A percentile compares a stretch with the other conserved stretches of the same genome.
Evolutionary conservation across 305 asterid genomes (phyloP).

Genomic region (Fraxinus albicans): DNA sequence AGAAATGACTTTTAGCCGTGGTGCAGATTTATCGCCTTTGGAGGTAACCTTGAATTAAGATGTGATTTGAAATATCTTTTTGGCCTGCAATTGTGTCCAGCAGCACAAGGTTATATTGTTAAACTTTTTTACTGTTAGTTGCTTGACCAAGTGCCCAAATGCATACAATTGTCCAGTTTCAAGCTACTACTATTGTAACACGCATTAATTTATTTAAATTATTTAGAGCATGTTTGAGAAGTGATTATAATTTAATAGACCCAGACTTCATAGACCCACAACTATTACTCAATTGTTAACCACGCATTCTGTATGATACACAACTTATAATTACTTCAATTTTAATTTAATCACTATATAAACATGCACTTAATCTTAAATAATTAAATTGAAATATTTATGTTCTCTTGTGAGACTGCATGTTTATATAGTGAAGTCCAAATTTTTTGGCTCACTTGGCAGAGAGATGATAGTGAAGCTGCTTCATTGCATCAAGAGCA

Average conservation of each 20-base stretch:
- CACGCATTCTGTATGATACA: background rate
- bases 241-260: background rate
- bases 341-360: background rate
- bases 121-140: background rate
- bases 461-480: conserved; percentile 72
- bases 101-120: background rate
- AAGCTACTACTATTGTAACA: background rate
- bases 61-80: background rate
- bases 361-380: background rate
- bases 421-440: background rate
- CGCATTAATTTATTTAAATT: background rate
- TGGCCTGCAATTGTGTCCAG: background rate
- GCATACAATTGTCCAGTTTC: background rate
- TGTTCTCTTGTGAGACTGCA: background rate
- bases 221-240: background rate
- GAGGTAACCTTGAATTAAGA: conserved; percentile 52
- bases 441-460: conserved; percentile 19
- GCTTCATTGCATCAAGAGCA: conserved; percentile 86
- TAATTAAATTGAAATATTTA: background rate
- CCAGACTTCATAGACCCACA: background rate
- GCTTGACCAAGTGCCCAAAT: background rate
- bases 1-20: conserved; percentile 92
- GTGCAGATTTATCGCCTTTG: conserved; percentile 94
- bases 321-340: background rate
- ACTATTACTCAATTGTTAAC: background rate